Evolutionary conservation across 805 yeast genomes (phyloP), one percentile per base, ranked within the genome.

Genomic region (Spathaspora sp.): DNA sequence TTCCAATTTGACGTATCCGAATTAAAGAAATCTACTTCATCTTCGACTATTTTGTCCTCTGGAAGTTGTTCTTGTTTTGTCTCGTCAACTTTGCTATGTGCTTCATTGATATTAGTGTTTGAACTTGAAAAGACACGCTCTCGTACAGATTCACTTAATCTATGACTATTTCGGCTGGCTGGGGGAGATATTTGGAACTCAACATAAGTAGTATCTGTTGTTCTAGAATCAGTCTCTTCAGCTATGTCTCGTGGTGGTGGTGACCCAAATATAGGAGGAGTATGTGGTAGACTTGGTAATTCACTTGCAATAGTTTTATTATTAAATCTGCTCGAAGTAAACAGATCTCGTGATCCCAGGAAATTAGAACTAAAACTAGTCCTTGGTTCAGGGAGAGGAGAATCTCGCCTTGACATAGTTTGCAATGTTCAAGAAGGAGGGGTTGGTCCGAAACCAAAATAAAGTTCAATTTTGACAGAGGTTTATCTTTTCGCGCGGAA

Each of bases 1-100:
- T 87, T 85, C 99, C 99, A 94, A 28, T 78, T 85, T 6, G 69
- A 46, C 5, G 61, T 47, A 28, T 35, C 26, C 4, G 38, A 16
- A 12, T 75, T 79, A 52, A 73, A 73, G 55, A 72, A 73, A 49
- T 70, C 73, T 40, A 69, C 73, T 3, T 59, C 65, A 3, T 58
- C 59, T 42, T 17, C 44, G 5, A 42, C 29, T 17, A 20, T 10
- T 20, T 42, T 19, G 28, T 3, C 3, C 17, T 42, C 44, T 42
- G 44, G 28, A 14, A 4, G 5, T 23, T 12, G 44, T 42, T 12
- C 18, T 19, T 42, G 28, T 14, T 14, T n/a, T 8, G 9, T 11
- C 26, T 20, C 26, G 6, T 42, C 26, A 5, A 9, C 32, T 29
- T 12, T 12, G 3, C 6, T 23, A 23, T 23, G 26, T 17, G 28